These are phyloP conservation scores for Omphalea diandra DNA, from an alignment of 441 rosid genomes.

Conservation along the genomic window DNA sequence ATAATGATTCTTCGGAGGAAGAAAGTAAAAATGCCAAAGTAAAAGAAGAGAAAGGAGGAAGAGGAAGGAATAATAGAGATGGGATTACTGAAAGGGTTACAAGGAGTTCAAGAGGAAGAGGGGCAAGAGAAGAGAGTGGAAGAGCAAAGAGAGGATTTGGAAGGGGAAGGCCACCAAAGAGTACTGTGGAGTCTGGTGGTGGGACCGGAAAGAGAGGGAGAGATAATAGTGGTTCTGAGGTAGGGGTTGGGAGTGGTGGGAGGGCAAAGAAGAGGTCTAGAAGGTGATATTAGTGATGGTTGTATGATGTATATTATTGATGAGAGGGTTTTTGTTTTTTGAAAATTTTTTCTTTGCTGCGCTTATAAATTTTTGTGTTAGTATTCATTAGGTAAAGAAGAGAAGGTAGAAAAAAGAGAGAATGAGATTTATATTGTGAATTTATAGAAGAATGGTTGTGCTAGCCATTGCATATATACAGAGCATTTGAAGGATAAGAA, in stretches of 20 bases:
- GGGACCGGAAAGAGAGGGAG: conserved; percentile 36
- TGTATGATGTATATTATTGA: conserved; percentile 28
- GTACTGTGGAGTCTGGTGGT: conserved; percentile 1
- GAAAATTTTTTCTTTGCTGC: background rate
- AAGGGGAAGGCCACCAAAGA: conserved; percentile 34
- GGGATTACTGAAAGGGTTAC: conserved; percentile 25
- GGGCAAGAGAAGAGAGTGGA: conserved; percentile 33
- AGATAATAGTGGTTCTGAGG: conserved; percentile 32
- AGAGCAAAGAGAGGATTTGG: conserved; percentile 31
- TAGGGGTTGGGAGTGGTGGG: conserved; percentile 22
- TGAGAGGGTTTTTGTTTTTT: background rate
- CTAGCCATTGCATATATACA: conserved; percentile 15
- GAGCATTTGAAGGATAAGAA: conserved; percentile 2
- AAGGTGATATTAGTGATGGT: conserved; percentile 27
- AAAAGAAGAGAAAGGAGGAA: conserved; percentile 22
- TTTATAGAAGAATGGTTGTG: conserved; percentile 4
- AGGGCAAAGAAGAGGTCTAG: conserved; percentile 38
- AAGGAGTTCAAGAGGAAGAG: conserved; percentile 44
- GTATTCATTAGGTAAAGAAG: background rate
- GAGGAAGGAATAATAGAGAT: conserved; percentile 20
- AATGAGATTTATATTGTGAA: background rate
- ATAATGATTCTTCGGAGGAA: conserved; percentile 8
- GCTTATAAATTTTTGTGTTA: background rate
- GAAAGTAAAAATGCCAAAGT: conserved; percentile 26
- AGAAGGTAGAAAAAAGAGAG: background rate